These are phyloP conservation scores for Pisolithus orientalis DNA, from an alignment of 768 basidiomycete species.

Conservation along the genomic window DNA sequence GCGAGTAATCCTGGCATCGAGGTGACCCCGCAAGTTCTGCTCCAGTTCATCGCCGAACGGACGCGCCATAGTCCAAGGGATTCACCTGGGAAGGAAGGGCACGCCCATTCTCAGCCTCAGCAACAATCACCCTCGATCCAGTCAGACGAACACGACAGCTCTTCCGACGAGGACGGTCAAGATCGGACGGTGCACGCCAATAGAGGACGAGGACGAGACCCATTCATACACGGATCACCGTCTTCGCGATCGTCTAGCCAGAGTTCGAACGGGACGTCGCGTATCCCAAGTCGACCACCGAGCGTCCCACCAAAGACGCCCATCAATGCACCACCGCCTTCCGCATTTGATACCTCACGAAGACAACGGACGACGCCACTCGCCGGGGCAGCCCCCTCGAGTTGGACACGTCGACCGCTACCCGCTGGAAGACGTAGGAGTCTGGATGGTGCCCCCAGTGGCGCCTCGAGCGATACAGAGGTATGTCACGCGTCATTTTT, in stretches of 20 bases:
- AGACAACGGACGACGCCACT: slow-evolving; percentile 70
- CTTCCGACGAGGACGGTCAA: slow-evolving; percentile 25
- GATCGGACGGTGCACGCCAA: slow-evolving; percentile 30
- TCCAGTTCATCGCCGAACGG: slow-evolving; percentile 58
- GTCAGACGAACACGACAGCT: neutral
- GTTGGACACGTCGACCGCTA: slow-evolving; percentile 64
- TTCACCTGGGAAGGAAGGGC: slow-evolving; percentile 17
- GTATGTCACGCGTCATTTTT: slow-evolving; percentile 30
- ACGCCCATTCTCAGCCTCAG: slow-evolving; percentile 17
- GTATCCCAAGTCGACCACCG: slow-evolving; percentile 43
- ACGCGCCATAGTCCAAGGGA: slow-evolving; percentile 35
- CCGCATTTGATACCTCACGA: slow-evolving; percentile 63
- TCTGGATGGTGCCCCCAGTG: slow-evolving; percentile 55
- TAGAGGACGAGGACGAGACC: slow-evolving; percentile 38
- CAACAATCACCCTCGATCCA: slow-evolving; percentile 26
- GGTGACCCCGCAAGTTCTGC: slow-evolving; percentile 61
- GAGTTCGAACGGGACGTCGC: slow-evolving; percentile 42
- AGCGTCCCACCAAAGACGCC: slow-evolving; percentile 55
- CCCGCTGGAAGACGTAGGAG: slow-evolving; percentile 68
- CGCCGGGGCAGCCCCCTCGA: slow-evolving; percentile 55
- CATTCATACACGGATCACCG: slow-evolving; percentile 15
- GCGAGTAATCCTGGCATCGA: slow-evolving; percentile 55
- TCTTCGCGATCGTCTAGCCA: slow-evolving; percentile 54
- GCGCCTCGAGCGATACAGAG: slow-evolving; percentile 63
- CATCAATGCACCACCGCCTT: slow-evolving; percentile 30